These are phyloP conservation scores for Clitopilus passeckerianus DNA, from an alignment of 768 basidiomycete genomes.

Conservation along the genomic window DNA sequence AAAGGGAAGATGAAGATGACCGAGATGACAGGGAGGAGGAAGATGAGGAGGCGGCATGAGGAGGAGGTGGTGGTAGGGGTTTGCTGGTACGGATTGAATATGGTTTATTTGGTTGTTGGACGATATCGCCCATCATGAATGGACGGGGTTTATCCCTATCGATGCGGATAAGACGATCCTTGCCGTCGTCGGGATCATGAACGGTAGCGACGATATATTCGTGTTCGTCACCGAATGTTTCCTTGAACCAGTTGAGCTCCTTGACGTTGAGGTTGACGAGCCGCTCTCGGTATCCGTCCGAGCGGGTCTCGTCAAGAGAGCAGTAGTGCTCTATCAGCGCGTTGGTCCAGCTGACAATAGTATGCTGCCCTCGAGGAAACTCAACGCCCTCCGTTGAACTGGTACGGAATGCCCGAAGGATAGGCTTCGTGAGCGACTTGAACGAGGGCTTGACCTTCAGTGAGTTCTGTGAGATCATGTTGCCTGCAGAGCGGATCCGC, in stretches of 20 bases:
- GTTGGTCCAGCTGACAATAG: conserved; percentile 7
- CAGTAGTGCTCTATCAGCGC: conserved; percentile 8
- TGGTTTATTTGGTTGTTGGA: background rate
- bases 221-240: conserved; percentile 5
- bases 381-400: conserved; percentile 3
- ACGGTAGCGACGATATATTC: conserved; percentile 10
- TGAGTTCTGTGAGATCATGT: conserved; percentile 3
- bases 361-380: conserved; percentile 10
- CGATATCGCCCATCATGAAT: background rate
- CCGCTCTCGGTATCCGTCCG: conserved; percentile 4
- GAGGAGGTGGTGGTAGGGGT: background rate
- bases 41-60: conserved; percentile 5
- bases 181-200: conserved; percentile 7
- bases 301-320: conserved; percentile 4
- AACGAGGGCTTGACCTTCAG: conserved; percentile 5
- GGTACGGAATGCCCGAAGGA: conserved; percentile 7
- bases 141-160: conserved; percentile 8
- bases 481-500: conserved; percentile 6
- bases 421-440: conserved; percentile 7
- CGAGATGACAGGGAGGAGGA: conserved; percentile 4
- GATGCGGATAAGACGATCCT: conserved; percentile 8
- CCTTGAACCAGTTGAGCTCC: conserved; percentile 10
- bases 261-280: conserved; percentile 8
- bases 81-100: background rate
- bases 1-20: background rate